Evolutionary conservation across 2,329 filamentous ascomycete genomes (phyloP).

Genomic region (Fusarium camptoceras): DNA sequence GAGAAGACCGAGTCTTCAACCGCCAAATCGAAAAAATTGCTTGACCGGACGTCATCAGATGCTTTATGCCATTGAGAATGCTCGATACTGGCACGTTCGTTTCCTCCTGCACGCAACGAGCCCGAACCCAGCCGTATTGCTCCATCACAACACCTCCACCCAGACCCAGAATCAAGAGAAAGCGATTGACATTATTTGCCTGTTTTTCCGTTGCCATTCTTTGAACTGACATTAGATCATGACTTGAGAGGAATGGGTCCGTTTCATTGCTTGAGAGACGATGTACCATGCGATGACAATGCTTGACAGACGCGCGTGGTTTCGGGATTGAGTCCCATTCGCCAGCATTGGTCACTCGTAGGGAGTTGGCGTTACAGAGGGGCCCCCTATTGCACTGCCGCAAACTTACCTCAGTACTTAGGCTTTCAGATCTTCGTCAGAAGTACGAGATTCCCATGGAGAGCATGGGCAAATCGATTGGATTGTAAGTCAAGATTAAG

Average conservation of each 20-base stretch:
- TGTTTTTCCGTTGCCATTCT: slow-evolving; percentile 18
- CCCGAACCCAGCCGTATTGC: slow-evolving; percentile 24
- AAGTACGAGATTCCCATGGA: slow-evolving; percentile 15
- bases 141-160: slow-evolving; percentile 25
- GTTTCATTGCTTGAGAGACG: slow-evolving; percentile 11
- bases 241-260: slow-evolving; percentile 31
- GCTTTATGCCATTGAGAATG: slow-evolving; percentile 33
- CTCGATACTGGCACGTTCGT: slow-evolving; percentile 36
- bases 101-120: slow-evolving; percentile 23
- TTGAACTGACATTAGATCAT: slow-evolving; percentile 34
- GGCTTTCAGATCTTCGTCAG: slow-evolving; percentile 14
- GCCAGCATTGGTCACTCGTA: slow-evolving; percentile 25
- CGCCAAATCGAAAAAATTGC: background rate
- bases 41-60: background rate
- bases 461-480: slow-evolving; percentile 35
- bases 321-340: slow-evolving; percentile 41
- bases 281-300: slow-evolving; percentile 18
- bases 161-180: slow-evolving; percentile 41
- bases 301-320: slow-evolving; percentile 40
- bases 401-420: slow-evolving; percentile 19
- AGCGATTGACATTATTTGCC: slow-evolving; percentile 39
- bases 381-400: slow-evolving; percentile 17
- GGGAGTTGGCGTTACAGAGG: slow-evolving; percentile 19
- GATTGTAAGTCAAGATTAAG: slow-evolving; percentile 20
- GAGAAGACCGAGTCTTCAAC: background rate